These are phyloP conservation scores for Penicillium digitatum DNA, from an alignment of 2,329 filamentous ascomycete species.

Conservation along the genomic window DNA sequence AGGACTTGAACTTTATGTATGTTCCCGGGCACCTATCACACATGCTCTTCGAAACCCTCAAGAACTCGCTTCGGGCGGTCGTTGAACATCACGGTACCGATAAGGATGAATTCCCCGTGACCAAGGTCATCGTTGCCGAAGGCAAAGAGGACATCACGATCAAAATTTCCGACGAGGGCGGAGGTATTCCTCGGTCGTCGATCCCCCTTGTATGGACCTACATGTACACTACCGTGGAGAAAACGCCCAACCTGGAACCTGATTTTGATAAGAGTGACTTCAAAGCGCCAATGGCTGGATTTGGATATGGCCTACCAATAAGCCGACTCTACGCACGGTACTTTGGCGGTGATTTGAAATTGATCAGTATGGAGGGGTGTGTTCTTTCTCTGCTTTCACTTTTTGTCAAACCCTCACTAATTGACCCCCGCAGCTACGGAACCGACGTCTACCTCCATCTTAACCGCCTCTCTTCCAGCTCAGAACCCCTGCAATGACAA, in stretches of 20 bases:
- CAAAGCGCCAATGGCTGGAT: conserved; percentile 98
- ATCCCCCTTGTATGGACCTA: conserved; percentile 99
- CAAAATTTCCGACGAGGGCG: conserved; percentile 95
- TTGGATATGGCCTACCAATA: conserved; percentile 95
- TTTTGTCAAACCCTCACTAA: neutral
- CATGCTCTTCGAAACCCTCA: conserved; percentile 99
- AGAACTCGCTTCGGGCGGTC: conserved; percentile 95
- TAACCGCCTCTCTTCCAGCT: conserved; percentile 90
- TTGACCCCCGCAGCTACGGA: conserved; percentile 65
- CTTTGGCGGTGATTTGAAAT: conserved; percentile 92
- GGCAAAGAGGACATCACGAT: conserved; percentile 99
- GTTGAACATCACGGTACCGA: conserved; percentile 94
- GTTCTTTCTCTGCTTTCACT: conserved; percentile 36
- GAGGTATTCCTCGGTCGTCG: conserved; percentile 85
- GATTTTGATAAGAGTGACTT: conserved; percentile 99
- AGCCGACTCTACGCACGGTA: conserved; percentile 91
- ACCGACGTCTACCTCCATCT: conserved; percentile 98
- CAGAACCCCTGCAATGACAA: conserved; percentile 90
- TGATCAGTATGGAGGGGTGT: conserved; percentile 99
- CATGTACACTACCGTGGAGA: conserved; percentile 98
- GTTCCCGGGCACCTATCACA: conserved; percentile 97
- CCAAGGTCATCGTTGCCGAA: conserved; percentile 95
- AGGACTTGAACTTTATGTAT: conserved; percentile 97
- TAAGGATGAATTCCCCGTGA: conserved; percentile 92
- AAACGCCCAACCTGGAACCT: conserved; percentile 88